Conservation (phyloP, 441 rosid species). For the Syzygium syzygioides region DNA sequence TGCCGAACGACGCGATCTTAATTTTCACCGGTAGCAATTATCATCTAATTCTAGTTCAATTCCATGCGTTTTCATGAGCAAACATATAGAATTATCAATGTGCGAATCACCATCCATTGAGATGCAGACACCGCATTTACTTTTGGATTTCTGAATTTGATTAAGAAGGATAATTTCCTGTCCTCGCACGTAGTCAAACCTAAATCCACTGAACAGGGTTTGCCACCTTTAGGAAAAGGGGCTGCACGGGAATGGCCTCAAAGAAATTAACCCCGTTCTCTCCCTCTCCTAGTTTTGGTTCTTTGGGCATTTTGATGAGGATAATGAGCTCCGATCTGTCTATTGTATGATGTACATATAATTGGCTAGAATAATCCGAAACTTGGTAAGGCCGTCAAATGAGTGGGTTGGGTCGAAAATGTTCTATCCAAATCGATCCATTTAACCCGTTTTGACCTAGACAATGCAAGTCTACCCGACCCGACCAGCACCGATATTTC, state of each 20-base stretch:
- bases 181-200: background rate
- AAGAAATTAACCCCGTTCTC: background rate
- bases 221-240: background rate
- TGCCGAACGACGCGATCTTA: too few species aligned
- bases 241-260: background rate
- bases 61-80: too few species aligned
- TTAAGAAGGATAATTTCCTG: background rate
- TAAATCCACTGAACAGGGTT: too few species aligned
- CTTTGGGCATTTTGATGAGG: background rate
- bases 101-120: background rate
- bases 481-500: fast-evolving
- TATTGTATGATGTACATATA: background rate
- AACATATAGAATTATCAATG: too few species aligned
- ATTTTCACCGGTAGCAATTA: background rate
- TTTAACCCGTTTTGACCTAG: fast-evolving
- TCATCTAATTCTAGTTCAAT: background rate
- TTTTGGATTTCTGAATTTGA: background rate
- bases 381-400: too few species aligned
- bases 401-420: background rate
- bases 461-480: fast-evolving
- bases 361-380: background rate
- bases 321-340: background rate
- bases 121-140: background rate
- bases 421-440: background rate
- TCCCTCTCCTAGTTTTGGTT: background rate